Evolutionary conservation across 2,329 filamentous ascomycete species (phyloP).

Genomic region (Canariomyces notabilis): DNA sequence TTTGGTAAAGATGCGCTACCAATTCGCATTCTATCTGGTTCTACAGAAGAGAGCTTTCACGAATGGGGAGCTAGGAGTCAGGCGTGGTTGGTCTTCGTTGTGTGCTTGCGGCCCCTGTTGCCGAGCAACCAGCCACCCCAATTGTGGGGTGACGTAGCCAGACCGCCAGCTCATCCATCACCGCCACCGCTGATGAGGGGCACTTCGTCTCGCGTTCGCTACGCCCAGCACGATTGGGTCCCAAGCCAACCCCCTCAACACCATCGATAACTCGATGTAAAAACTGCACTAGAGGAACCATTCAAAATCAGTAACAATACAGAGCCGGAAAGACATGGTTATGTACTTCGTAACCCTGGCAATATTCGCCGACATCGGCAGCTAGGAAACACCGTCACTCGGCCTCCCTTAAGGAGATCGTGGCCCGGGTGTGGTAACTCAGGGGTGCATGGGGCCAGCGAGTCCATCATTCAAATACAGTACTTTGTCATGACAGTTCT

Average conservation of each 20-base stretch:
- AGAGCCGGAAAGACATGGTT: no score
- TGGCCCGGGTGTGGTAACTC: no score
- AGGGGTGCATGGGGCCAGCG: no score
- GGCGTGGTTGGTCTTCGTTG: not conserved
- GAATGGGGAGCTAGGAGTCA: not conserved
- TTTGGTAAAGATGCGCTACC: no score
- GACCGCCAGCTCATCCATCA: conserved; percentile 12
- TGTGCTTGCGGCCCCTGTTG: conserved; percentile 5
- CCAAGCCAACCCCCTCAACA: not conserved
- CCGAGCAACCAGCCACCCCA: conserved; percentile 12
- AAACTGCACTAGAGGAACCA: no score
- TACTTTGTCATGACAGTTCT: no score
- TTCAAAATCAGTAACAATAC: no score
- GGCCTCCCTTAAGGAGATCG: no score
- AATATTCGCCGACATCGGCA: no score
- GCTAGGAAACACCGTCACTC: no score
- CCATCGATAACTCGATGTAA: not conserved
- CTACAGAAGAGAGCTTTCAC: not conserved
- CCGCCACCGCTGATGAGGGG: conserved; percentile 3
- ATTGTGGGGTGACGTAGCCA: conserved; percentile 13
- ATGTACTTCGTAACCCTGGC: no score
- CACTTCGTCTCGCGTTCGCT: not conserved
- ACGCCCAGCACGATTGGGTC: not conserved
- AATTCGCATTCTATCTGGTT: not conserved
- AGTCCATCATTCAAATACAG: no score